Evolutionary conservation across 2,329 filamentous ascomycete species (phyloP), one percentile per base, ranked within the genome.

Genomic region (Aspergillus caelatus): DNA sequence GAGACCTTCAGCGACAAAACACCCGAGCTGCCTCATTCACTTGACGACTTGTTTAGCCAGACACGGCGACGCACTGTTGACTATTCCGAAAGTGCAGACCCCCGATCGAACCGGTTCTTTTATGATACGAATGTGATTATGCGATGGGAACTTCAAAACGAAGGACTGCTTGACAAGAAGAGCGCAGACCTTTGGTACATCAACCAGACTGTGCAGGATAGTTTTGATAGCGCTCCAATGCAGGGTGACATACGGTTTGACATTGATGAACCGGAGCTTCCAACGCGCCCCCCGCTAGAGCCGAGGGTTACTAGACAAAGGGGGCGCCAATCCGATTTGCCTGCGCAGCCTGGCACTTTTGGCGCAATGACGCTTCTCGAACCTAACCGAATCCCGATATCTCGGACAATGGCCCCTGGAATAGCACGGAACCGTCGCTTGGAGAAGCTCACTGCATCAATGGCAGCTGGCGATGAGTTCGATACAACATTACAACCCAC

Each of bases 91-190:
- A 59, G 59, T 3, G 48, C 53, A n/a, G 74, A 79, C 61, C 70
- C 68, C 21, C 65, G 66, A 19, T 67, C 67, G 28, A 66, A 58
- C 26, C 63, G 61, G 36, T 77, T 79, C 58, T 71, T 73, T 58
- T 69, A 61, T 32, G 71, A 77, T 9, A 70, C 70, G n/a, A 69
- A 77, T 45, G 61, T 57, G 4, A 77, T 81, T 50, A 65, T 72
- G n/a, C 63, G 70, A 58, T 81, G 78, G 78, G 79, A 81, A 62
- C 67, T 75, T 21, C 64, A 70, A 19, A 71, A 77, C 34, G 68
- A 74, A 41, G 67, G 72, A 5, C 52, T 78, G 10, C 70, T 78
- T 34, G 66, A 71, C 26, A 61, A 61, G 11, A 67, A 66, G 23
- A 65, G 67, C 30, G 58, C 66, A 1, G 69, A 71, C 11, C 67